A percentile compares a stretch with the other conserved stretches of the same genome.
phyloP scores from a whole-genome alignment of 2,329 filamentous ascomycete species.

The Drechslerella dactyloides region DNA sequence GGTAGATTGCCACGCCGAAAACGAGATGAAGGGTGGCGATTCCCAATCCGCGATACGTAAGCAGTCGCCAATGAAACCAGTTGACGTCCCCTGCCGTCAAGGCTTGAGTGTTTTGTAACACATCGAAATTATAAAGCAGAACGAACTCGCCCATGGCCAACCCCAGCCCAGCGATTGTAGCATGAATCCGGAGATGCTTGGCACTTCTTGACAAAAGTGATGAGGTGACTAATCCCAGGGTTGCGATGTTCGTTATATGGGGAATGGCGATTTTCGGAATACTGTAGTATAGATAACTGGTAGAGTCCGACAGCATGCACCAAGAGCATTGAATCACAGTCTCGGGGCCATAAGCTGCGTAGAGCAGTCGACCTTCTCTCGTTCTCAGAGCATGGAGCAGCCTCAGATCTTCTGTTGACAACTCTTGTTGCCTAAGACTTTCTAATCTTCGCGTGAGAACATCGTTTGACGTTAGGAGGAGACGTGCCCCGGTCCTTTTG shows the following conservation, averaged over 20 bases:
- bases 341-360: constrained; percentile 80
- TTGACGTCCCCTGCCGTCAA: constrained; percentile 71
- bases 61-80: constrained; percentile 73
- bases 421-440: constrained; percentile 62
- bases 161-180: constrained; percentile 68
- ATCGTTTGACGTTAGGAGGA: constrained; percentile 78
- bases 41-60: constrained; percentile 67
- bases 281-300: constrained; percentile 79
- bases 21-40: constrained; percentile 70
- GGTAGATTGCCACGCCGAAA: constrained; percentile 72
- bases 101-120: constrained; percentile 62
- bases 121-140: constrained; percentile 66
- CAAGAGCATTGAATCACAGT: constrained; percentile 79
- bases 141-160: constrained; percentile 72
- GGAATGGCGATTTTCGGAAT: constrained; percentile 74
- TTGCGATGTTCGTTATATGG: constrained; percentile 78
- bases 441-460: constrained; percentile 80
- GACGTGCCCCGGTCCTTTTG: constrained; percentile 74
- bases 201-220: constrained; percentile 70
- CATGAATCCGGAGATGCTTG: constrained; percentile 71
- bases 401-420: constrained; percentile 66
- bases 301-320: constrained; percentile 73
- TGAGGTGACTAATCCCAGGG: constrained; percentile 74
- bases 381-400: constrained; percentile 73
- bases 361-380: constrained; percentile 76